These are phyloP conservation scores for Penicillium coffeae DNA, from an alignment of 495 filamentous ascomycete genomes.

Conservation along the genomic window DNA sequence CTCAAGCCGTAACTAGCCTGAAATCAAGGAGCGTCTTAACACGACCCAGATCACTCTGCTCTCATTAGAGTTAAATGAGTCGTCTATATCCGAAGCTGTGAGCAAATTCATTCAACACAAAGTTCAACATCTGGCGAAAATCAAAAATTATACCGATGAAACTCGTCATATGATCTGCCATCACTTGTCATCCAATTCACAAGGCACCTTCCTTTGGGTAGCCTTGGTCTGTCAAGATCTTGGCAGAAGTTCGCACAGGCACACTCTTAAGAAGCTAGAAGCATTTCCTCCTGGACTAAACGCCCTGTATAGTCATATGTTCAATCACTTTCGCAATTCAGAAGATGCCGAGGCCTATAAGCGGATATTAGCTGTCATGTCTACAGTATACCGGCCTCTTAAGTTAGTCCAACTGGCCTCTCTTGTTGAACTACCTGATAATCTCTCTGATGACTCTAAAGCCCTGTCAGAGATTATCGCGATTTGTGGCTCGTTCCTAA, in stretches of 20 bases:
- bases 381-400: background rate
- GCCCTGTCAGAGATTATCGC: background rate
- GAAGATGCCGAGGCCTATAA: background rate
- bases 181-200: constrained; percentile 26
- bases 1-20: constrained; percentile 1
- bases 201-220: constrained; percentile 4
- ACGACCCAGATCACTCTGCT: background rate
- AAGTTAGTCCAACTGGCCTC: background rate
- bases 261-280: background rate
- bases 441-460: background rate
- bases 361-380: background rate
- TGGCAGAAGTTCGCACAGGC: background rate
- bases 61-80: constrained; percentile 3
- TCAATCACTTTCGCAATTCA: background rate
- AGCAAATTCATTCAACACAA: constrained; percentile 1
- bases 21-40: background rate
- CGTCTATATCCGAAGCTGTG: constrained; percentile 1
- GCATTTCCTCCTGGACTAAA: background rate
- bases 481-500: constrained; percentile 2
- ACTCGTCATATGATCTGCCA: constrained; percentile 41
- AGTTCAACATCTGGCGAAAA: background rate
- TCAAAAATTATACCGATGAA: constrained; percentile 12
- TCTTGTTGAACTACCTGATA: background rate
- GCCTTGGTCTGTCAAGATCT: constrained; percentile 1
- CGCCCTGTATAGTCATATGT: background rate